Conservation (phyloP, 2,329 filamentous ascomycete genomes). For the Pezizomycotina sp. region DNA sequence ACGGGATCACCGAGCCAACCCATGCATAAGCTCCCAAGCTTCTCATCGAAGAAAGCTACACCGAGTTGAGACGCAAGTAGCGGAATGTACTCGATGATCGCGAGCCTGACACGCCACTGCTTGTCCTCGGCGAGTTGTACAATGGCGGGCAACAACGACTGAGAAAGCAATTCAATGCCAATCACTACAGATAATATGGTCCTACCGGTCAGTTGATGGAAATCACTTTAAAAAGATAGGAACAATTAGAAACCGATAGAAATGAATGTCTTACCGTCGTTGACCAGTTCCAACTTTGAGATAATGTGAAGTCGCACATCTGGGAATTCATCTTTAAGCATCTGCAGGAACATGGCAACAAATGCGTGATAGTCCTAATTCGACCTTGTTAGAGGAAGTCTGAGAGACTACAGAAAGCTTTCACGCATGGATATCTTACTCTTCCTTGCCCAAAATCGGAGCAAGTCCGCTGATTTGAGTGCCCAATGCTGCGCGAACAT, state of each 20-base stretch:
- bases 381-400: slow-evolving; percentile 21
- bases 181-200: slow-evolving; percentile 47
- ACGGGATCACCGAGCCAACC: slow-evolving; percentile 96
- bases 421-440: no score
- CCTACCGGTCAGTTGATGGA: no score
- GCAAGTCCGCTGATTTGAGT: slow-evolving; percentile 95
- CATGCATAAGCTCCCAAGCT: slow-evolving; percentile 91
- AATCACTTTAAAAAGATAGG: no score
- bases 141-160: slow-evolving; percentile 91
- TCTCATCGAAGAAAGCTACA: slow-evolving; percentile 96
- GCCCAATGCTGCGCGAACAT: slow-evolving; percentile 85
- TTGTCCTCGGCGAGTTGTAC: slow-evolving; percentile 97
- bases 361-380: slow-evolving; percentile 74
- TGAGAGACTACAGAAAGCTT: no score
- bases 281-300: slow-evolving; percentile 96
- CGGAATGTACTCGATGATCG: slow-evolving; percentile 98
- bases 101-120: slow-evolving; percentile 93
- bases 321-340: slow-evolving; percentile 98
- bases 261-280: slow-evolving; percentile 48
- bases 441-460: slow-evolving; percentile 92
- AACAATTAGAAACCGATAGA: not conserved
- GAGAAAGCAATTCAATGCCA: slow-evolving; percentile 88
- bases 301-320: slow-evolving; percentile 98
- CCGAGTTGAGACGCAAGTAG: slow-evolving; percentile 88
- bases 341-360: slow-evolving; percentile 96